Evolutionary conservation across 768 basidiomycete species (phyloP).

Genomic region (Hirschioporus abietinus): DNA sequence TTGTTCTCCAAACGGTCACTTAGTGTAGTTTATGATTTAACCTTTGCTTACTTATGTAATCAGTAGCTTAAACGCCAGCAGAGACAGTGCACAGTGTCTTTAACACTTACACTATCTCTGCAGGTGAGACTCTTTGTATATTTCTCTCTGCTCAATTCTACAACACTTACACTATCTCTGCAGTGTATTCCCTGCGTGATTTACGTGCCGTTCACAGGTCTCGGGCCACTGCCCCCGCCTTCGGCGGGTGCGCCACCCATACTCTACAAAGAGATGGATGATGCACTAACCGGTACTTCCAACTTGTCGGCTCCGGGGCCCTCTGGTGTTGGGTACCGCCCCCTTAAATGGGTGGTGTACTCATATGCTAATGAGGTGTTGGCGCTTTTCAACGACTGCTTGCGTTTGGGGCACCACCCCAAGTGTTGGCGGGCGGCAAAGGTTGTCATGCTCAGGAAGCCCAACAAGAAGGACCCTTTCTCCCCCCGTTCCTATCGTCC

Average conservation of each 20-base stretch:
- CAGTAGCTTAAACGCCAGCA: no score
- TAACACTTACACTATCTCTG: no score
- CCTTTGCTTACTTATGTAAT: no score
- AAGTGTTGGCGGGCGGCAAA: slow-evolving; percentile 11
- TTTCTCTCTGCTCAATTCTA: no score
- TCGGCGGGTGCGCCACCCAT: slow-evolving; percentile 5
- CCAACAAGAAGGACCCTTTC: slow-evolving; percentile 17
- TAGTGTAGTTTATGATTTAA: no score
- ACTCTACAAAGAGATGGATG: slow-evolving; percentile 4
- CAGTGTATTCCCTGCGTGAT: no score
- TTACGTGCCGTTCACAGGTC: no score
- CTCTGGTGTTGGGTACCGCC: slow-evolving; percentile 13
- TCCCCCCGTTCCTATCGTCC: slow-evolving; percentile 21
- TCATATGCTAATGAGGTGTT: neutral
- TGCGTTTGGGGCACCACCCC: slow-evolving; percentile 12
- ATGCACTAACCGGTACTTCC: slow-evolving; percentile 9
- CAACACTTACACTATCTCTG: no score
- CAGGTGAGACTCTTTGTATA: no score
- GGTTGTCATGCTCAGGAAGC: slow-evolving; percentile 21
- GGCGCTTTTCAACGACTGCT: slow-evolving; percentile 11
- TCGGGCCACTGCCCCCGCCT: neutral
- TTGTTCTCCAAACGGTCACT: no score
- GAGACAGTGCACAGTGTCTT: no score
- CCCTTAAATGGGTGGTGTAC: slow-evolving; percentile 2
- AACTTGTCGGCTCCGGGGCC: slow-evolving; percentile 14